Evolutionary conservation across 2,329 filamentous ascomycete genomes (phyloP).

Genomic region (Monilinia laxa): DNA sequence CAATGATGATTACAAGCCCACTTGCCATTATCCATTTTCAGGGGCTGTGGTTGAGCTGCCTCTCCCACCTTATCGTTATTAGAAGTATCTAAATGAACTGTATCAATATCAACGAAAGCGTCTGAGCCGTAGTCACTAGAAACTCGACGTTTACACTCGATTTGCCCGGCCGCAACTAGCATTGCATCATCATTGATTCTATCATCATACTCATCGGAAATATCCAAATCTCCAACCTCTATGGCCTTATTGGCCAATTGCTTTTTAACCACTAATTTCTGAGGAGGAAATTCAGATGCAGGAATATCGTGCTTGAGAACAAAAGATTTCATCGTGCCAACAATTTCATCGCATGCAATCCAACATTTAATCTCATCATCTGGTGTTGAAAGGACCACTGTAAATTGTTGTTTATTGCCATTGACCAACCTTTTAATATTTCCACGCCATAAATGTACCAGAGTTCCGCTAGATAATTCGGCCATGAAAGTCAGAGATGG

Average conservation of each 20-base stretch:
- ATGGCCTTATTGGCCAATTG: background rate
- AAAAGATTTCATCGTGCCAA: constrained; percentile 49
- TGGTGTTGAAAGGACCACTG: constrained; percentile 52
- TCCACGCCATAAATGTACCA: constrained; percentile 66
- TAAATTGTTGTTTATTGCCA: constrained; percentile 56
- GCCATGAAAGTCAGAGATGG: constrained; percentile 73
- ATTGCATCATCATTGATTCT: constrained; percentile 48
- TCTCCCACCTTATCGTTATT: background rate
- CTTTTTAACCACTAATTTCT: constrained; percentile 17
- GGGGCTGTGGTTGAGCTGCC: constrained; percentile 42
- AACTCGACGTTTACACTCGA: constrained; percentile 26
- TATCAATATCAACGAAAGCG: constrained; percentile 55
- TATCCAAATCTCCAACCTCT: background rate
- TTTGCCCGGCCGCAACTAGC: constrained; percentile 40
- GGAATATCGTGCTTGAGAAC: constrained; percentile 39
- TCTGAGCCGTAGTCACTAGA: constrained; percentile 42
- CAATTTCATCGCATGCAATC: constrained; percentile 83
- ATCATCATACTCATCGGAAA: constrained; percentile 36
- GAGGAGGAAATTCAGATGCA: constrained; percentile 39
- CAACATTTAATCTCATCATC: constrained; percentile 64
- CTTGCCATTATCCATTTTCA: constrained; percentile 64
- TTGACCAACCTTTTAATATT: constrained; percentile 66
- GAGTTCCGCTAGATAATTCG: constrained; percentile 65
- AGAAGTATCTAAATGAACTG: constrained; percentile 30
- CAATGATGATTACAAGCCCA: constrained; percentile 75